Evolutionary conservation across 2,329 filamentous ascomycete genomes (phyloP).

Genomic region (Fusarium pseudonygamai): DNA sequence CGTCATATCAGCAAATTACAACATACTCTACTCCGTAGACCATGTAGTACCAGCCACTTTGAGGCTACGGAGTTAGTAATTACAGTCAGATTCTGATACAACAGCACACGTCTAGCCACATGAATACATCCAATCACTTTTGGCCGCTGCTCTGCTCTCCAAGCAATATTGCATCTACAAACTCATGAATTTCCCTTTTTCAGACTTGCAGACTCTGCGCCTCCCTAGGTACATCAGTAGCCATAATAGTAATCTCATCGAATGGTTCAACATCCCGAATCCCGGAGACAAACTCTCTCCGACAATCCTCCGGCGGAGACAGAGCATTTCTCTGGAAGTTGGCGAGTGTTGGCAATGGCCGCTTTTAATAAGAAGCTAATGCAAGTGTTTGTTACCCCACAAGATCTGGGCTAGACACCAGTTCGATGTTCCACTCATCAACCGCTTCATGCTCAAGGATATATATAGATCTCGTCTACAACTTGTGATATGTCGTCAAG

Average conservation of each 20-base stretch:
- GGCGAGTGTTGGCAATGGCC: not conserved
- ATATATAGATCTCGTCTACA: conserved; percentile 15
- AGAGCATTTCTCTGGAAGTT: not conserved
- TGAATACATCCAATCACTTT: not conserved
- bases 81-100: not conserved
- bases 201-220: not conserved
- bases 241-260: not conserved
- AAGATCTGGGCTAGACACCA: not conserved
- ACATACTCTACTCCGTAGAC: not conserved
- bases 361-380: conserved; percentile 9
- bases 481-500: not conserved
- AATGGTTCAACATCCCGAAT: conserved; percentile 18
- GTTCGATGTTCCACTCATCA: not conserved
- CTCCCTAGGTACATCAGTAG: not conserved
- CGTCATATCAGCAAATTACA: conserved; percentile 25
- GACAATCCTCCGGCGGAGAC: conserved; percentile 9
- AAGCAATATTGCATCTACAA: not conserved
- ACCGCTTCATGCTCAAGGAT: not conserved
- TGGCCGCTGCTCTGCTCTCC: not conserved
- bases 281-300: conserved; percentile 2
- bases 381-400: not conserved
- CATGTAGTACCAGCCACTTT: not conserved
- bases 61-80: not conserved
- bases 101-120: not conserved
- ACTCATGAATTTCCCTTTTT: not conserved